Percentiles rank a stretch among this genome's conserved stretches.
Evolutionary conservation across 2,329 filamentous ascomycete species (phyloP).

Genomic region (Fusarium sarcochroum): DNA sequence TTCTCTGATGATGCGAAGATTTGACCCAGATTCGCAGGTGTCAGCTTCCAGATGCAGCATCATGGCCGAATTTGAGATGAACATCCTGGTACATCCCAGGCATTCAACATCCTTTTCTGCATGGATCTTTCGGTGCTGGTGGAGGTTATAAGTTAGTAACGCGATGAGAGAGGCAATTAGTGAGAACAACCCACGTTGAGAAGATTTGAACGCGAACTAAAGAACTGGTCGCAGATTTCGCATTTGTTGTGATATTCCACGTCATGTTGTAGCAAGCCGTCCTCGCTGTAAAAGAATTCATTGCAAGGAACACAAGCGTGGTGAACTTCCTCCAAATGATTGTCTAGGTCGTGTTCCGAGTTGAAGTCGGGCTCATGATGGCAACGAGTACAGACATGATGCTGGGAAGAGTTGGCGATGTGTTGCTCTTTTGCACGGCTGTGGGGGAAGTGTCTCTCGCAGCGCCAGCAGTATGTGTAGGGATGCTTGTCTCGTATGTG

Average conservation of each 20-base stretch:
- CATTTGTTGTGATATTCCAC: slow-evolving; percentile 33
- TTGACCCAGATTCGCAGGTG: slow-evolving; percentile 30
- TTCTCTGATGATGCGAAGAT: slow-evolving; percentile 7
- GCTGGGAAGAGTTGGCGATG: slow-evolving; percentile 3
- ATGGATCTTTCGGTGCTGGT: slow-evolving; percentile 41
- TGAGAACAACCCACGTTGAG: slow-evolving; percentile 15
- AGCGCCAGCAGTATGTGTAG: slow-evolving; percentile 21
- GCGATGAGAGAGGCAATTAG: rapidly evolving
- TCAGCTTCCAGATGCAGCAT: slow-evolving; percentile 46
- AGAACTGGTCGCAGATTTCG: slow-evolving; percentile 14
- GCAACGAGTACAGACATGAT: slow-evolving; percentile 7
- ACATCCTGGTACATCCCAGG: slow-evolving; percentile 31
- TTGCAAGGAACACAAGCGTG: slow-evolving; percentile 2
- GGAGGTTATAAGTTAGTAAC: rapidly evolving
- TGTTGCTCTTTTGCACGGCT: slow-evolving; percentile 12
- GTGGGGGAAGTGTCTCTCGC: slow-evolving; percentile 11
- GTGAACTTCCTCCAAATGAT: not conserved
- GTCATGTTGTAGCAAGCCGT: slow-evolving; percentile 15
- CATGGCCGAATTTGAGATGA: slow-evolving; percentile 41
- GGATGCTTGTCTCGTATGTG: slow-evolving; percentile 9
- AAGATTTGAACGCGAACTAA: slow-evolving; percentile 24
- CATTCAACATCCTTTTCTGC: slow-evolving; percentile 26
- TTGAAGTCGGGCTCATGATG: not conserved
- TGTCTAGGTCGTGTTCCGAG: not conserved
- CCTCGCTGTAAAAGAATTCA: not conserved